These are phyloP conservation scores for Cyphellophora attinorum DNA, from an alignment of 2,329 filamentous ascomycete species.

Conservation along the genomic window DNA sequence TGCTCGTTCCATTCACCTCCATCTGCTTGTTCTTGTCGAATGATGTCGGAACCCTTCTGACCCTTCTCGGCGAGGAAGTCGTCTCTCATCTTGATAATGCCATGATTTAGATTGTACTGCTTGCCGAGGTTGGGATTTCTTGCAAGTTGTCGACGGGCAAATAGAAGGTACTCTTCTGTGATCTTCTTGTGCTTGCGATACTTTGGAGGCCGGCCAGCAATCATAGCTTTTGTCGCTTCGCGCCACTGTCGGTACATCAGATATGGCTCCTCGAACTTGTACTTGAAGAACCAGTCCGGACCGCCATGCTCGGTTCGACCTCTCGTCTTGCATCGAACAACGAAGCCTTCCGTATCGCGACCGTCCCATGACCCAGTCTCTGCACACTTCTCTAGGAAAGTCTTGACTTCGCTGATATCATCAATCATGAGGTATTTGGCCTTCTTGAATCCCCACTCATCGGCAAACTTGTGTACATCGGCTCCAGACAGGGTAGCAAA, in stretches of 20 bases:
- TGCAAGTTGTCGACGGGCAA: slow-evolving; percentile 64
- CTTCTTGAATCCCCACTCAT: slow-evolving; percentile 88
- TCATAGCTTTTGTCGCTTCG: slow-evolving; percentile 87
- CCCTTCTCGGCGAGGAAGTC: slow-evolving; percentile 79
- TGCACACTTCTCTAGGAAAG: slow-evolving; percentile 73
- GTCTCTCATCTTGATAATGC: slow-evolving; percentile 83
- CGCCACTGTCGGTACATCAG: slow-evolving; percentile 98
- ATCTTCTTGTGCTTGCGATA: slow-evolving; percentile 82
- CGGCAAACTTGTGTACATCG: slow-evolving; percentile 81
- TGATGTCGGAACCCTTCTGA: slow-evolving; percentile 79
- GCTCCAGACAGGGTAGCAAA: slow-evolving; percentile 79
- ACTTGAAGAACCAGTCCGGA: slow-evolving; percentile 98
- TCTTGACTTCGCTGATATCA: slow-evolving; percentile 62
- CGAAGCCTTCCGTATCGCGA: slow-evolving; percentile 92
- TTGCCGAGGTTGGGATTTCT: slow-evolving; percentile 58
- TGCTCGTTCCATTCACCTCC: slow-evolving; percentile 52
- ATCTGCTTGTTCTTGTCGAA: slow-evolving; percentile 49
- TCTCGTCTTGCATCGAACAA: slow-evolving; percentile 73
- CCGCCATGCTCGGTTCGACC: slow-evolving; percentile 36
- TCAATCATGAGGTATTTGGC: slow-evolving; percentile 71
- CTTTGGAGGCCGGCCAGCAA: slow-evolving; percentile 61
- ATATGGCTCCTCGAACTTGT: slow-evolving; percentile 98
- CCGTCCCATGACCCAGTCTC: slow-evolving; percentile 85
- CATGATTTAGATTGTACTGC: slow-evolving; percentile 77
- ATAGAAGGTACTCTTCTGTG: slow-evolving; percentile 82